Evolutionary conservation across 2,329 filamentous ascomycete genomes (phyloP).

Genomic region (Ophiosphaerella herpotricha): DNA sequence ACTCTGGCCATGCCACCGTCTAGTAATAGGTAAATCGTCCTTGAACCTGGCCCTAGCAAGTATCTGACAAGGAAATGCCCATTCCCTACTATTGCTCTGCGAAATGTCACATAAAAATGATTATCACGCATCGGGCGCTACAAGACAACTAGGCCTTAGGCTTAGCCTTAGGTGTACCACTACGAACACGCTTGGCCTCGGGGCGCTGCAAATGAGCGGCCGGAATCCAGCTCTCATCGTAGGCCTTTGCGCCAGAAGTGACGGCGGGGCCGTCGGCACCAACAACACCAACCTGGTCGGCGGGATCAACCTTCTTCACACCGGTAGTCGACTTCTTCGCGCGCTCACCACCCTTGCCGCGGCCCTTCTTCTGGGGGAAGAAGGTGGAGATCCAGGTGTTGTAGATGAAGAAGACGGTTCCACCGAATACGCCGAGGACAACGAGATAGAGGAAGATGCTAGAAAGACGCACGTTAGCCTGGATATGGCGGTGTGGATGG

Average conservation of each 20-base stretch:
- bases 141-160: conserved; percentile 30
- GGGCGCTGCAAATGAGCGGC: conserved; percentile 87
- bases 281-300: conserved; percentile 64
- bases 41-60: background rate
- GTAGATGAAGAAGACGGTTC: conserved; percentile 94
- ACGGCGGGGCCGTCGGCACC: conserved; percentile 73
- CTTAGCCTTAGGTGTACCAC: conserved; percentile 48
- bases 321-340: conserved; percentile 64
- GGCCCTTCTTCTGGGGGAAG: conserved; percentile 79
- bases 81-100: background rate
- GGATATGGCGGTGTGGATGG: background rate
- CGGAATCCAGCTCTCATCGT: conserved; percentile 94
- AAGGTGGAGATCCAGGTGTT: conserved; percentile 96
- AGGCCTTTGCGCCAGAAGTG: conserved; percentile 71
- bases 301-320: conserved; percentile 68
- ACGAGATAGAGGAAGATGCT: conserved; percentile 98
- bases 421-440: conserved; percentile 76
- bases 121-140: background rate
- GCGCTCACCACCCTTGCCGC: conserved; percentile 68
- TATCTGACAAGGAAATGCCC: background rate
- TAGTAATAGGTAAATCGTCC: background rate
- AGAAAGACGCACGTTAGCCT: conserved; percentile 14
- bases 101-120: background rate
- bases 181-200: conserved; percentile 66
- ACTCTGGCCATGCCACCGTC: background rate